These are phyloP conservation scores for Groenewaldozyma sp. DNA, from an alignment of 1,139 yeast species.

Conservation along the genomic window DNA sequence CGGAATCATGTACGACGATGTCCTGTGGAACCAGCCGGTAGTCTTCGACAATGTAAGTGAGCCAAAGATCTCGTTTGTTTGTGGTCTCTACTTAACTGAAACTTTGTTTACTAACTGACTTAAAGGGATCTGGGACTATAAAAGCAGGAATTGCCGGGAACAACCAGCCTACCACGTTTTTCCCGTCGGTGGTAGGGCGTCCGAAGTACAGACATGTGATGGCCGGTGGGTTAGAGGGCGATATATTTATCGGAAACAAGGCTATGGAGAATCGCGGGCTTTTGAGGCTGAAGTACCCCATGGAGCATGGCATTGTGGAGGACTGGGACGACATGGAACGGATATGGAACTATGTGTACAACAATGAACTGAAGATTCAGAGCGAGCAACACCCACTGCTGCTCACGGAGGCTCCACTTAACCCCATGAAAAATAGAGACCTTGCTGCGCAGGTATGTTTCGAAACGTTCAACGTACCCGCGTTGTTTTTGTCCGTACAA, in stretches of 20 bases:
- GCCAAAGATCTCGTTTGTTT: not conserved
- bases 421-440: constrained; percentile 64
- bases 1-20: constrained; percentile 32
- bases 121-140: constrained; percentile 70
- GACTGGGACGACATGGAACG: constrained; percentile 84
- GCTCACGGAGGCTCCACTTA: constrained; percentile 83
- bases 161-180: constrained; percentile 58
- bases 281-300: constrained; percentile 58
- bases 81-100: not conserved
- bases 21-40: constrained; percentile 67
- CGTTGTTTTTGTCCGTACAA: constrained; percentile 72
- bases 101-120: too few relatives aligned
- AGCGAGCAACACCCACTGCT: constrained; percentile 84
- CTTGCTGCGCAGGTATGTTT: constrained; percentile 68
- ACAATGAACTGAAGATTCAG: constrained; percentile 54
- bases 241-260: constrained; percentile 58
- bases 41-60: constrained; percentile 62
- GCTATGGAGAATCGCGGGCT: constrained; percentile 76
- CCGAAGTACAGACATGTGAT: constrained; percentile 78
- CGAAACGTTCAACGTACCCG: constrained; percentile 81
- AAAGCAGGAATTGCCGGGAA: constrained; percentile 95
- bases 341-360: constrained; percentile 59
- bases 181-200: constrained; percentile 54
- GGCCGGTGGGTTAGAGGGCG: constrained; percentile 67
- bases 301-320: constrained; percentile 70